phyloP scores from a whole-genome alignment of 345 rosid species.

The Chamaenerion angustifolium region DNA sequence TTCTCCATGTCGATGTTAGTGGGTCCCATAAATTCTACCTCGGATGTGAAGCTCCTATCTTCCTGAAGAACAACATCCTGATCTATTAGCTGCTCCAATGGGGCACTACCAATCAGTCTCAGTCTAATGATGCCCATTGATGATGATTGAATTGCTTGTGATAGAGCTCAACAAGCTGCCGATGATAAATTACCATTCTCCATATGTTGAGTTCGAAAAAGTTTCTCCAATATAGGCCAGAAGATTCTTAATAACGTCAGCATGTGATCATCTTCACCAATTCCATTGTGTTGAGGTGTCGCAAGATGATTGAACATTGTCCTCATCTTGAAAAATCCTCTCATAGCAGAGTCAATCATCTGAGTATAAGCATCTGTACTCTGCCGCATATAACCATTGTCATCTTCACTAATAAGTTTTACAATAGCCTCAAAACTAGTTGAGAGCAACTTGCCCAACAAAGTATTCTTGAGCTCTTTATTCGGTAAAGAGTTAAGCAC shows the following conservation, averaged over 20 bases:
- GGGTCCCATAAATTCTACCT: too few relatives aligned
- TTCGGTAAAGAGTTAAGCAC: constrained; percentile 52
- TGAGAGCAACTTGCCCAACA: constrained; percentile 69
- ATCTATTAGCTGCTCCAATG: too few relatives aligned
- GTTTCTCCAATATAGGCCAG: constrained; percentile 88
- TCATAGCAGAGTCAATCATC: constrained; percentile 48
- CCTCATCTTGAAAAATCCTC: constrained; percentile 83
- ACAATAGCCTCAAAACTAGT: constrained; percentile 71
- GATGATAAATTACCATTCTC: constrained; percentile 63
- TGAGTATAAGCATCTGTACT: constrained; percentile 60
- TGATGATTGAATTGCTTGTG: constrained; percentile 77
- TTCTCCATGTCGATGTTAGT: too few relatives aligned
- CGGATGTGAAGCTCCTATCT: too few relatives aligned
- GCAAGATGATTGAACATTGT: constrained; percentile 72
- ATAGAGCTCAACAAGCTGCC: constrained; percentile 89
- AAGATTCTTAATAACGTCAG: constrained; percentile 49
- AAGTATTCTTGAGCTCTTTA: constrained; percentile 63
- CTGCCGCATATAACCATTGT: constrained; percentile 35
- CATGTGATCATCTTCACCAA: constrained; percentile 51
- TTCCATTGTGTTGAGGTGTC: constrained; percentile 27
- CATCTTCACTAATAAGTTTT: constrained; percentile 55
- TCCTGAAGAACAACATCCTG: too few relatives aligned
- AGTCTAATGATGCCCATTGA: too few relatives aligned
- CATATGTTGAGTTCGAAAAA: constrained; percentile 70
- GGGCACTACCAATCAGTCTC: too few relatives aligned